Evolutionary conservation across 2,329 filamentous ascomycete genomes (phyloP), one percentile per base, ranked within the genome.

Genomic region (Lojkania enalia): DNA sequence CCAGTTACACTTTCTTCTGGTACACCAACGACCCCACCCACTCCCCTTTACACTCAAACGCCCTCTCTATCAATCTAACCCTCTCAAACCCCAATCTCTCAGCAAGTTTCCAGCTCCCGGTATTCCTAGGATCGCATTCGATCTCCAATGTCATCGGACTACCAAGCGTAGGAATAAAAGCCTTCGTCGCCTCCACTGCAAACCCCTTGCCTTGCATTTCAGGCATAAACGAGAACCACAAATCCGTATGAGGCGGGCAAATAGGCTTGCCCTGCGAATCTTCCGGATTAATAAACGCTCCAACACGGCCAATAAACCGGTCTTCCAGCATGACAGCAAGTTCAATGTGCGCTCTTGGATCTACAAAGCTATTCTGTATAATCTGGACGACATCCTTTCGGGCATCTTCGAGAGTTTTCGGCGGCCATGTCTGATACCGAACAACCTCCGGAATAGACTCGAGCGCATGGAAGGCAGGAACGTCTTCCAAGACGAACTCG

Each of bases 71-170:
- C 36, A 61, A 30, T 35, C 56, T 58, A n/a, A 55, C 36, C 36
- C 50, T 56, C 19, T 51, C 39, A 25, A 70, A 68, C 2, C 58
- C 64, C 30, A 70, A 30, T 14, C 63, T 30, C 39, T 66, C 58
- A 1, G 65, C 66, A 20, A 70, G 4, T 43, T 55, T 62, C 55
- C 58, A 57, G 20, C 62, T 61, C 6, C 50, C 48, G 4, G 42
- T 47, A 35, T 70, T 70, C 25, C 65, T 42, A 4, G 66, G 65
- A 54, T 70, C 65, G 31, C 64, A 68, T 33, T 69, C 66, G 42
- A 70, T 68, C 30, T 67, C 58, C 35, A 68, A 39, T 18, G 57
- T 53, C 9, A 63, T 3, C 18, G 46, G 48, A 7, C 44, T 42
- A 3, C 42, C 44, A 2, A 69, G 20, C 4, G 53, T 43, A 0